Conservation (phyloP, 2,329 filamentous ascomycete species). For the Stylonectria norvegica region DNA sequence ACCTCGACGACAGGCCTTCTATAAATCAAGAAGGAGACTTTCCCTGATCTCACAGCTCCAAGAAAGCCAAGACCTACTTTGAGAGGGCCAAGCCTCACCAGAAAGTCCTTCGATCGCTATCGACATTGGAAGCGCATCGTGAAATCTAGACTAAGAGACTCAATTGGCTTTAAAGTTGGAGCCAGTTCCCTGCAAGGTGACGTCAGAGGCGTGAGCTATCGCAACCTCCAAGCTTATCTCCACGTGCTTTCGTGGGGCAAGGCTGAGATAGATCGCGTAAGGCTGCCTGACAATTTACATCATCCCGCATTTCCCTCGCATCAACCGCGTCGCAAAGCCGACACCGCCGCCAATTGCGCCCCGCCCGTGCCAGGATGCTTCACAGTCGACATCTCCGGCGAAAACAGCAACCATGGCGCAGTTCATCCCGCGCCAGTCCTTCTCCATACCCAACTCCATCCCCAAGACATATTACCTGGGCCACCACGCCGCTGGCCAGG, state of each 20-base stretch:
- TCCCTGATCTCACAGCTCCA: too few species aligned
- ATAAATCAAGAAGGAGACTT: too few species aligned
- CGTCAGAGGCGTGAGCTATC: slow-evolving; percentile 10
- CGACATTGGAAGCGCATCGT: too few species aligned
- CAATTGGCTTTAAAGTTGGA: slow-evolving; percentile 18
- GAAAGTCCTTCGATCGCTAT: too few species aligned
- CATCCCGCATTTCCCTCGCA: not conserved
- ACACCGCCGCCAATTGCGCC: not conserved
- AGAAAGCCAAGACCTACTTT: too few species aligned
- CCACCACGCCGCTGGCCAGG: slow-evolving; percentile 74
- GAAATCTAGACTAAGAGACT: too few species aligned
- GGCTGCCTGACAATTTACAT: slow-evolving; percentile 18
- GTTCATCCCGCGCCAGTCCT: slow-evolving; percentile 73
- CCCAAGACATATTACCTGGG: slow-evolving; percentile 91
- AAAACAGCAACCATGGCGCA: slow-evolving; percentile 24
- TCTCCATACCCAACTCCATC: slow-evolving; percentile 69
- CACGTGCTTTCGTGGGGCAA: slow-evolving; percentile 22
- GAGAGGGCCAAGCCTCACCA: too few species aligned
- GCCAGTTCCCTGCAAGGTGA: slow-evolving; percentile 14
- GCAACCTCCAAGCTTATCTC: slow-evolving; percentile 8
- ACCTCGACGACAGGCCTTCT: too few species aligned
- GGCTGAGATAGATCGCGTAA: slow-evolving; percentile 17
- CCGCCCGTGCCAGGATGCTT: too few species aligned
- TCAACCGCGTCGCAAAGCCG: not conserved
- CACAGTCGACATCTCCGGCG: not conserved